Percentiles rank a stretch among this genome's conserved stretches.
Evolutionary conservation across 192 early-diverging fungal genomes (phyloP).

Genomic region (Cetraspora pellucida): DNA sequence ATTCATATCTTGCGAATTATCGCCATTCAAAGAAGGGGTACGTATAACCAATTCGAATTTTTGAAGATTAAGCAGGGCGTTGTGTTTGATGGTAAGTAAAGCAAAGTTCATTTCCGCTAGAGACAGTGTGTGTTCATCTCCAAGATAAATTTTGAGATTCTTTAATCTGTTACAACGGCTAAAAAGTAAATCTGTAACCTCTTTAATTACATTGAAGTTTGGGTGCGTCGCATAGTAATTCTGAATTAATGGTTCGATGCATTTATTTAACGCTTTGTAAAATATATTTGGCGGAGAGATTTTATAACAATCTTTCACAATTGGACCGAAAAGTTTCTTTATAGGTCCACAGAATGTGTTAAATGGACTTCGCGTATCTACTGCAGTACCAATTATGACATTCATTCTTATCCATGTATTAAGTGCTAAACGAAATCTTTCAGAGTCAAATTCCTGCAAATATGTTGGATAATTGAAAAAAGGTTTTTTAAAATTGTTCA

Average conservation of each 20-base stretch:
- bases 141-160: neutral
- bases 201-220: neutral
- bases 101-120: neutral
- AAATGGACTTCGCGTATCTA: neutral
- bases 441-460: constrained; percentile 1
- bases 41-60: neutral
- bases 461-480: constrained; percentile 22
- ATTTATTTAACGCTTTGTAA: constrained; percentile 9
- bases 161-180: constrained; percentile 6
- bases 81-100: neutral
- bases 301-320: constrained; percentile 1
- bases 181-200: neutral
- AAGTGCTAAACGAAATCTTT: neutral
- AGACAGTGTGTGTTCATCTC: neutral
- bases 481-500: neutral
- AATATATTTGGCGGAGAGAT: neutral
- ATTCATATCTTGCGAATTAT: neutral
- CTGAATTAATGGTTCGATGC: neutral
- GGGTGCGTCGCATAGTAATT: neutral
- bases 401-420: constrained; percentile 13
- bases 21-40: neutral
- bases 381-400: neutral
- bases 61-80: neutral
- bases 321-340: constrained; percentile 12
- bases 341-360: neutral